Base-by-base conservation (phyloP, 2,329 filamentous ascomycete species). In the Epichloe baconii region DNA sequence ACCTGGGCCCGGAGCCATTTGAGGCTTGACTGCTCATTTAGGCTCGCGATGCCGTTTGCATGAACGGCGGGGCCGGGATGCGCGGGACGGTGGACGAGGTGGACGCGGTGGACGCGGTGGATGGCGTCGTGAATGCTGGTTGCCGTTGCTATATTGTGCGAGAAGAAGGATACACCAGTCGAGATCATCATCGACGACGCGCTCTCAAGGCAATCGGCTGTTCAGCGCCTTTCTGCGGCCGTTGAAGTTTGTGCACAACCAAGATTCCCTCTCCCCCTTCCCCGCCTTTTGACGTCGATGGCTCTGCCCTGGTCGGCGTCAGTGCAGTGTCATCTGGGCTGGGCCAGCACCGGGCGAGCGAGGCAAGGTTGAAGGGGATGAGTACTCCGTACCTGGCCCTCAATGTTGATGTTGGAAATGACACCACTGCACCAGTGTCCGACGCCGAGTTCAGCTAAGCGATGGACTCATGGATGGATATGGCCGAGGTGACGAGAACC, bases 11-110 rank as follows among this genome's bases (percentile, higher is more conserved):
- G 17, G 43, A 42, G 49, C 17, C 47, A 34, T 40, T 40, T 21
- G 44, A 31, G 23, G 35, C 19, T 44, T 48, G 40, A 51, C 44
- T 54, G 50, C 50, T 57, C 56, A 55, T 56, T 37, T 40, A 34
- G 44, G 23, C 26, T 17, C 34, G 41, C 23, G 5, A 36, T 15
- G 44, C 44, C 44, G 44, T 47, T 21, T 47, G 31, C 37, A 47
- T 45, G 47, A 38, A 47, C 51, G 38, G 47, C 42, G 26, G 12
- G 10, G 19, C 15, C 41, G 21, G 14, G 5, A 38, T 12, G 11
- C 15, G 40, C 21, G 14, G 38, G 43, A 19, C 15, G 34, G 31
- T 21, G 31, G 34, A 23, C 17, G 41, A 7, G 23, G 36, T 34
- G 21, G 15, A 15, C 17, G 41, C 12, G 36, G 36, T 34, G 21